phyloP scores from a whole-genome alignment of 192 early-diverging fungal genomes.

The Coemansia erecta region DNA sequence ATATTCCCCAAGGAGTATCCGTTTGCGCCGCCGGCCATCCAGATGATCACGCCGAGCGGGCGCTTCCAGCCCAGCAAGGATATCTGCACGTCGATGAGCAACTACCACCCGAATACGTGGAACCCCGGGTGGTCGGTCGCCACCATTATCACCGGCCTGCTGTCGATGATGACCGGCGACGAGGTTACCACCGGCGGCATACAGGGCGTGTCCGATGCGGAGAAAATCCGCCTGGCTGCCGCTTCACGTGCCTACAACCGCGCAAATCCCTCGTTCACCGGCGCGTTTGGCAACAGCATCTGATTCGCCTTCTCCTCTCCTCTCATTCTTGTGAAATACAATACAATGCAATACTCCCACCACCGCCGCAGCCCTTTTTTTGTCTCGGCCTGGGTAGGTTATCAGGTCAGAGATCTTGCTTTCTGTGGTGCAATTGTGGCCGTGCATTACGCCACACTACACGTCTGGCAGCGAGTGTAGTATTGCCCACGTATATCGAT shows the following conservation, averaged over 20 bases:
- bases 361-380: too few relatives aligned
- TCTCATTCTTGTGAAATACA: too few relatives aligned
- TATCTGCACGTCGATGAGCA: slow-evolving; percentile 92
- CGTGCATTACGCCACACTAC: too few relatives aligned
- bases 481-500: too few relatives aligned
- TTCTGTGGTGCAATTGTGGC: too few relatives aligned
- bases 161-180: slow-evolving; percentile 87
- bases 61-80: slow-evolving; percentile 92
- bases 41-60: slow-evolving; percentile 79
- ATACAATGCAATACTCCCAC: too few relatives aligned
- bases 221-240: slow-evolving; percentile 61
- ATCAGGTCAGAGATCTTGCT: too few relatives aligned
- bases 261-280: slow-evolving; percentile 17
- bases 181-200: slow-evolving; percentile 80
- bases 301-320: background rate
- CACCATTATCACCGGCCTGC: slow-evolving; percentile 82
- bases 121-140: slow-evolving; percentile 96
- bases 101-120: slow-evolving; percentile 94
- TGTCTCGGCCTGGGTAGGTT: too few relatives aligned
- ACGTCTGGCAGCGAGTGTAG: too few relatives aligned
- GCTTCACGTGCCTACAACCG: slow-evolving; percentile 45
- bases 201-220: slow-evolving; percentile 62
- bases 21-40: slow-evolving; percentile 81
- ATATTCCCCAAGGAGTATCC: slow-evolving; percentile 94
- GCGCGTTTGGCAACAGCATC: slow-evolving; percentile 15